These are phyloP conservation scores for Zostera marina DNA, from an alignment of 116 monocot species.

Conservation along the genomic window DNA sequence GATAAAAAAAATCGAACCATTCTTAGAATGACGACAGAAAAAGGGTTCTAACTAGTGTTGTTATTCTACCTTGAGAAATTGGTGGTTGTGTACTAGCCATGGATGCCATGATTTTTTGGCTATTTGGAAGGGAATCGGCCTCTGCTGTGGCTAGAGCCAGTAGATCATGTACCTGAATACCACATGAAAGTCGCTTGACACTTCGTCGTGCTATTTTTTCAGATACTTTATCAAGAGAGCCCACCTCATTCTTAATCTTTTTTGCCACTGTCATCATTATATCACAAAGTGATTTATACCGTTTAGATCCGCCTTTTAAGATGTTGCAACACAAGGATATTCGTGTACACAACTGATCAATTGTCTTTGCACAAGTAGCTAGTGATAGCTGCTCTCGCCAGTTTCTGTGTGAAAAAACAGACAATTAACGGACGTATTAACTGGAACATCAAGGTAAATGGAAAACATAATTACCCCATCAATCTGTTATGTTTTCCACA, in stretches of 20 bases:
- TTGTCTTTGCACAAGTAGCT: constrained; percentile 73
- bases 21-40: no score
- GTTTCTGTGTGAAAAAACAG: constrained; percentile 28
- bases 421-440: background rate
- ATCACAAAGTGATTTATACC: constrained; percentile 34
- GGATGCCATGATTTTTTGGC: constrained; percentile 8
- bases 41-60: no score
- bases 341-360: constrained; percentile 60
- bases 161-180: constrained; percentile 66
- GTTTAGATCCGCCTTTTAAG: constrained; percentile 48
- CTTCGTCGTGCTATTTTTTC: constrained; percentile 52
- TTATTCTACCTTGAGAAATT: constrained; percentile 7
- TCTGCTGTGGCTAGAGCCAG: constrained; percentile 33
- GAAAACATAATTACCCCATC: background rate
- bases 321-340: constrained; percentile 63
- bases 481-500: background rate
- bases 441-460: background rate
- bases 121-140: constrained; percentile 24
- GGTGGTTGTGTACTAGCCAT: constrained; percentile 5
- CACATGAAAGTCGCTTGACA: constrained; percentile 72
- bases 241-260: constrained; percentile 69
- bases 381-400: constrained; percentile 57
- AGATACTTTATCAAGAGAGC: constrained; percentile 57
- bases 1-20: no score
- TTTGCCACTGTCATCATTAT: constrained; percentile 43